phyloP scores from a whole-genome alignment of 2,329 filamentous ascomycete species.

The Didymella arachidicola region DNA sequence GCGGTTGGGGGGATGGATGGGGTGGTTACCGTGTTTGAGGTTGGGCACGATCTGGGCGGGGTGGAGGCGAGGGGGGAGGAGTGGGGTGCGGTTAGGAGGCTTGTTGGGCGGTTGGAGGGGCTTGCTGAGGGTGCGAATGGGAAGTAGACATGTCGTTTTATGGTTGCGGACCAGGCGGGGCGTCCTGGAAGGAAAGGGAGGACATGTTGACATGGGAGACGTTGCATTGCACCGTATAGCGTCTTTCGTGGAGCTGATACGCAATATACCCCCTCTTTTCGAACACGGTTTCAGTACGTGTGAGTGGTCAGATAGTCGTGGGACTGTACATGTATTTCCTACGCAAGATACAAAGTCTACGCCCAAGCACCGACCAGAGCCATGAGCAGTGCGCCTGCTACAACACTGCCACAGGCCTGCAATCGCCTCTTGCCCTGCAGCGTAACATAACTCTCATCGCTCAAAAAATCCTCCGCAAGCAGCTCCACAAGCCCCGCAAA shows the following conservation, averaged over 20 bases:
- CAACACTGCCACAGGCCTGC: constrained; percentile 68
- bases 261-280: not conserved
- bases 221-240: not conserved
- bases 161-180: not conserved
- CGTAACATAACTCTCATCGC: constrained; percentile 68
- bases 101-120: constrained; percentile 76
- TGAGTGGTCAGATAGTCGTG: not conserved
- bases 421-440: constrained; percentile 65
- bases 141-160: not conserved
- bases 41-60: constrained; percentile 82
- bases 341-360: constrained; percentile 32
- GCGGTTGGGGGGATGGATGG: constrained; percentile 94
- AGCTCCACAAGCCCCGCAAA: constrained; percentile 61
- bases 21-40: constrained; percentile 90
- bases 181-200: not conserved
- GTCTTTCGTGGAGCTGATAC: not conserved
- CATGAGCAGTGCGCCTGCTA: constrained; percentile 68
- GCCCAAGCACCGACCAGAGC: constrained; percentile 73
- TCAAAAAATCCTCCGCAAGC: constrained; percentile 63
- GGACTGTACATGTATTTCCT: not conserved
- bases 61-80: constrained; percentile 87
- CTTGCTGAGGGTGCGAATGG: not conserved
- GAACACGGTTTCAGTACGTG: not conserved
- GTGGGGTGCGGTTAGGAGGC: constrained; percentile 91
- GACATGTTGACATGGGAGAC: not conserved